Base-by-base conservation (phyloP, 768 basidiomycete species). In the Tricholoma sp. region DNA sequence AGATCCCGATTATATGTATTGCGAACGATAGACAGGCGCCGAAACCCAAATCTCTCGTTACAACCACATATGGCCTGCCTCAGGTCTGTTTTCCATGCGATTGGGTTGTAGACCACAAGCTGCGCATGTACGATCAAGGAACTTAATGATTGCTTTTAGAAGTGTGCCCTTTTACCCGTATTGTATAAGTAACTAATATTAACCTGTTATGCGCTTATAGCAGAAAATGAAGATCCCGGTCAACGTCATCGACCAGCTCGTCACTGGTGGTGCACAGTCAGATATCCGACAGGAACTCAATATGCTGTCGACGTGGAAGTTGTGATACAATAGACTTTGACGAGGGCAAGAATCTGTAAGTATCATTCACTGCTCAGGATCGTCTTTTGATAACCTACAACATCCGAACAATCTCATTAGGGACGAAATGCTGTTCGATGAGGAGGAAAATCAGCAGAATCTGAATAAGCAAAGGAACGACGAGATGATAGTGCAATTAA, bases 1-100 rank as follows among this genome's bases (percentile, higher is more conserved):
- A 97, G 94, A 84, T 97, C 50, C 97, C 97, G 0, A 92, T 99
- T 61, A 97, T 99, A 32, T 94, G 96, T 64, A 98, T 99, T 59
- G 95, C 94, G 32, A 99, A 99, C 64, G 97, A 99, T 66, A 77
- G 81, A 21, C 78, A 79, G 1, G 84, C 85, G n/a, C 89, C 84
- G 62, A 99, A 99, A 71, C 80, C 98, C 67, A 98, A 92, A 71
- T 95, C 97, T 0, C 73, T 99, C 8, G 68, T 78, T 56, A 67
- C 69, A 5, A 91, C 86, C 0, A 87, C 91, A 1, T 96, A 80
- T 68, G 82, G 78, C 57, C 75, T 98, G 64, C 61, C 83, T 0
- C 52, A 86, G 86, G 94, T 95, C 41, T 9, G 82, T 71, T 10
- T 54, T 37, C 9, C 2, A 35, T 32, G 19, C 16, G 35, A 66